Conservation (phyloP, 176 grass and related monocot species). For the Chrysopogon serrulatus region DNA sequence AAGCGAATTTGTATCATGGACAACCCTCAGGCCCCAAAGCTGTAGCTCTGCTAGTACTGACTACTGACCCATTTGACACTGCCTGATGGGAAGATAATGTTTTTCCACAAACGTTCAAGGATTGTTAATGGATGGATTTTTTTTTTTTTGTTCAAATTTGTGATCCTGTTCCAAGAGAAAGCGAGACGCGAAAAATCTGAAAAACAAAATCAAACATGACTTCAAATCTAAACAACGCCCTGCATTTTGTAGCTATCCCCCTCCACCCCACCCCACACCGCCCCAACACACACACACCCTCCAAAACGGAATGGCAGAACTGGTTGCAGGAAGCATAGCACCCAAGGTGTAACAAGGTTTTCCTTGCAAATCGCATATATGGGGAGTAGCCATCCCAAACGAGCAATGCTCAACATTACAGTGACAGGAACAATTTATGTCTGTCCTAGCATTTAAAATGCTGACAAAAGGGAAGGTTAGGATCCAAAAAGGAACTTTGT, state of each 20-base stretch:
- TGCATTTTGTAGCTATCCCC: background rate
- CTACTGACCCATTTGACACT: no score
- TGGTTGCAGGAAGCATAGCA: background rate
- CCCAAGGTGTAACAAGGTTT: background rate
- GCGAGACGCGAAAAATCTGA: background rate
- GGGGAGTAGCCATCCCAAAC: background rate
- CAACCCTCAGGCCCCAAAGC: background rate
- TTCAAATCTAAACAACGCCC: background rate
- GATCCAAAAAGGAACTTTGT: background rate
- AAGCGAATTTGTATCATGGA: background rate
- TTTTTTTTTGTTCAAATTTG: background rate
- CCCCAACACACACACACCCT: no score
- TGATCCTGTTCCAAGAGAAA: background rate
- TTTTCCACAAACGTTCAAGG: background rate
- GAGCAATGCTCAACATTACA: background rate
- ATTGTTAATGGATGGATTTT: background rate
- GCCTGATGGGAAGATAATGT: background rate
- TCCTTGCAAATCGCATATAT: background rate
- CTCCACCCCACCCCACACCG: no score
- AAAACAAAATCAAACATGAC: background rate
- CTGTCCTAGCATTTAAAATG: constrained; percentile 11
- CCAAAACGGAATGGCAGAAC: background rate
- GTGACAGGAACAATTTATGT: background rate
- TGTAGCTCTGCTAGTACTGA: background rate
- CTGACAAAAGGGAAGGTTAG: background rate